Evolutionary conservation across 495 filamentous ascomycete genomes (phyloP), one percentile per base, ranked within the genome.

Genomic region (Cladorrhinum samala): DNA sequence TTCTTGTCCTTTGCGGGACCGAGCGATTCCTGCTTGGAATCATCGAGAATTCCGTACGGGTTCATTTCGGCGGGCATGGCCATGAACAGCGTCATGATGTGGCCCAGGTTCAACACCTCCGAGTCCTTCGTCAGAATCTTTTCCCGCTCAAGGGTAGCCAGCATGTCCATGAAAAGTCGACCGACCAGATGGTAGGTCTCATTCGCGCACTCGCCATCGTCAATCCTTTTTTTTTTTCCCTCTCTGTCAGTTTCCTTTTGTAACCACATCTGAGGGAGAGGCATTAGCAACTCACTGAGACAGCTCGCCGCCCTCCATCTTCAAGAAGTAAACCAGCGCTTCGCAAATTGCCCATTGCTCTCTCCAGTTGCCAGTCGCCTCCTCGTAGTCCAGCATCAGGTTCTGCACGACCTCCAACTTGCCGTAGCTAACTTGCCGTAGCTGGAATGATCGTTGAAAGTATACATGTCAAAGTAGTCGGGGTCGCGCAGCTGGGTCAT

Each of bases 321-420:
- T 2, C 49, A 64, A 39, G 43, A 64, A 59, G 8, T 56, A 57
- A 1, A 46, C 61, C 23, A 57, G 18, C 5, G 49, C 62, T 57
- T 73, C 68, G 45, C 67, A 70, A 0, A 70, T 50, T 7, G 64
- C 67, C 64, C 65, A 71, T 48, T 65, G 65, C 57, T 71, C 68
- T 50, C 55, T 63, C 56, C 56, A 61, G 44, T 61, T 62, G 30
- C 49, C 64, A 17, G 51, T 58, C 3, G 57, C 62, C 38, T 70
- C 63, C 40, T 61, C 62, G 44, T 56, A 71, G 58, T 73, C 67
- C 3, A 73, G 65, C 17, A 70, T 46, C 30, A 70, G 50, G 49
- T 73, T 73, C 55, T 73, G 55, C 19, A 70, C 5, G 8, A 67
- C 46, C 57, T 73, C 68, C 20, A 73, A 16, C 9, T 57, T 24